Base-by-base conservation (phyloP, 345 rosid species). In the Limnanthes douglasii region DNA sequence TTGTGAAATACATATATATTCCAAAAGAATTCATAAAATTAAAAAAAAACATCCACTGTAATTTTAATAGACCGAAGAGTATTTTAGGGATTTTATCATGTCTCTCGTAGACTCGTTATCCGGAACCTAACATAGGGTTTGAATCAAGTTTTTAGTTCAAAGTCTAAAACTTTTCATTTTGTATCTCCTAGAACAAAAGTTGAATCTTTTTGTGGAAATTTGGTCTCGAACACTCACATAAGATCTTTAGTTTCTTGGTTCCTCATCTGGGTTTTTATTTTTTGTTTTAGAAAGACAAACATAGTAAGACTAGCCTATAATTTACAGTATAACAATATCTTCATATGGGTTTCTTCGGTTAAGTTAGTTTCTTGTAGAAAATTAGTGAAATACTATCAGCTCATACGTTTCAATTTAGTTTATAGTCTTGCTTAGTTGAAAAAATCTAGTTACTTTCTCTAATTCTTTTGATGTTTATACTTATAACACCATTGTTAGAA, bases 401-500 rank as follows among this genome's bases (percentile, higher is more conserved):
- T 43, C 25, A 29, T 30, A 16, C 44, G 63, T 29, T 31, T 60
- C 26, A 45, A 29, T 44, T 37, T 67, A 4, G 27, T 47, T 24
- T 53, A 50, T 25, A 34, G 48, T 22, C 25, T 56, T 54, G 45
- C 46, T 39, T 43, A n/a, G 18, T 45, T 49, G 9, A n/a, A 48
- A 41, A n/a, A n/a, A n/a, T n/a, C n/a, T n/a, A n/a, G n/a, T n/a
- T n/a, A n/a, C n/a, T n/a, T n/a, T n/a, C 43, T 20, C 61, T 8
- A 15, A 37, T 49, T 34, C 31, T 0, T 72, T 50, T 43, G 65
- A 69, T 60, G 46, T 59, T 18, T 31, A n/a, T 34, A 53, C 76
- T 0, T 73, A 73, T 21, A 65, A 78, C 0, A 56, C 61, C 3
- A 43, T 71, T 18, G 52, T 77, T 20, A 53, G 41, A 38, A 44